Base-by-base conservation (phyloP, 2,329 filamentous ascomycete species). In the Pezicula neosporulosa region DNA sequence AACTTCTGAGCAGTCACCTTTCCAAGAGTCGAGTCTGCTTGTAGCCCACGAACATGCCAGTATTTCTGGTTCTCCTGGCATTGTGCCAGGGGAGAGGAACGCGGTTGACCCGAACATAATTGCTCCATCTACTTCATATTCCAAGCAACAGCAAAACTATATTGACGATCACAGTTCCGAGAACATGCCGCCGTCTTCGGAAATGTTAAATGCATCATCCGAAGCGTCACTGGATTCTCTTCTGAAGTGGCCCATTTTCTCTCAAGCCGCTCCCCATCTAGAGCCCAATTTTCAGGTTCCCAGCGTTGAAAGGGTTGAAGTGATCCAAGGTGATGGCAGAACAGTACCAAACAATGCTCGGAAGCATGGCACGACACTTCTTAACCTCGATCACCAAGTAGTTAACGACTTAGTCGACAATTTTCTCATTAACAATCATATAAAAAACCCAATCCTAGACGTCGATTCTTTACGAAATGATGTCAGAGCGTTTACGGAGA, bases 391-490 rank as follows among this genome's bases (percentile, higher is more conserved):
- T 6, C 47, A 54, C 4, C 52, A 57, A 21, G 47, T 54, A 12
- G 42, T 61, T 1, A 44, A 41, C 5, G 48, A 56, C 15, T 53
- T 61, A 0, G 56, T 61, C 10, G 51, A 60, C 6, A 60, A 60
- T 30, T 61, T 61, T 36, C 53, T 61, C 0, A 38, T 47, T 4
- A 57, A 45, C 12, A 61, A 61, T 35, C 54, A 60, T 43, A 53
- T 57, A 5, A 61, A 60, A 41, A 61, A 61, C 9, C 59, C 59
- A 13, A 52, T 61, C 12, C 53, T 61, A 10, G 50, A 57, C 18
- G 47, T 57, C 30, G 51, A 57, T 15, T 42, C 47, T 13, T 37
- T 61, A n/a, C 56, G 58, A 49, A 36, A 28, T 15, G 41, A 52
- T 8, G 58, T 56, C 6, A 50, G 44, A 28, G 45, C 50, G n/a